Conservation (phyloP, 352 stramenopile species). For the Globisporangium echinulatum region DNA sequence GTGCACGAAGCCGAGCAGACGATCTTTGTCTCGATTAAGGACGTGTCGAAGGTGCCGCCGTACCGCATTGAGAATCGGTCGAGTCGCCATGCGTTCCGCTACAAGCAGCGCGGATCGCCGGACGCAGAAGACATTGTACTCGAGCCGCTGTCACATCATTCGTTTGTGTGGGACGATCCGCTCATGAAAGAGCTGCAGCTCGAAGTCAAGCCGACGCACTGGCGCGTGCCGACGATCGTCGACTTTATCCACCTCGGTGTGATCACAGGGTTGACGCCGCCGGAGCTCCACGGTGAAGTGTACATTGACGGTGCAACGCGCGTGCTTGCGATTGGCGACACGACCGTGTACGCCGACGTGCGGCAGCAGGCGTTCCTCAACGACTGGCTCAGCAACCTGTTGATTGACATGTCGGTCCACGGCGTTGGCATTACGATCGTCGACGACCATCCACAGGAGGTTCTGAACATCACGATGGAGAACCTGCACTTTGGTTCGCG, state of each 20-base stretch:
- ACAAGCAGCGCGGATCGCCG: constrained; percentile 56
- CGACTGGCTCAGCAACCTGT: constrained; percentile 66
- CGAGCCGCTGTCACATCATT: constrained; percentile 61
- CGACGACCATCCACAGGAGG: constrained; percentile 63
- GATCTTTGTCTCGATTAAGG: constrained; percentile 62
- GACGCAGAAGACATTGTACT: constrained; percentile 61
- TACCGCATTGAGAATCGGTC: constrained; percentile 87
- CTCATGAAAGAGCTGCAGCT: constrained; percentile 42
- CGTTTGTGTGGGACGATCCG: constrained; percentile 79
- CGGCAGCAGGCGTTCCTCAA: constrained; percentile 46
- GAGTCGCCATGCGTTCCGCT: constrained; percentile 62
- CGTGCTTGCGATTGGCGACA: constrained; percentile 77
- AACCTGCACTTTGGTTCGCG: constrained; percentile 61
- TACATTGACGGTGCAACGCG: constrained; percentile 81
- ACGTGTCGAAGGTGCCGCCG: constrained; percentile 57
- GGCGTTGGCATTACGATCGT: constrained; percentile 77
- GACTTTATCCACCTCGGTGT: constrained; percentile 73
- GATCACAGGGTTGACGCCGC: constrained; percentile 41
- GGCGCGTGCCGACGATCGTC: constrained; percentile 64
- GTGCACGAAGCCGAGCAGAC: constrained; percentile 58
- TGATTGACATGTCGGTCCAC: constrained; percentile 74
- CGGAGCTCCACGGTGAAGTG: constrained; percentile 67
- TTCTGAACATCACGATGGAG: constrained; percentile 86
- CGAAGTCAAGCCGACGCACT: constrained; percentile 51
- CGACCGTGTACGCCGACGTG: constrained; percentile 47